phyloP scores from a whole-genome alignment of 2,329 filamentous ascomycete genomes.

The Neophaeococcomyces aloes region DNA sequence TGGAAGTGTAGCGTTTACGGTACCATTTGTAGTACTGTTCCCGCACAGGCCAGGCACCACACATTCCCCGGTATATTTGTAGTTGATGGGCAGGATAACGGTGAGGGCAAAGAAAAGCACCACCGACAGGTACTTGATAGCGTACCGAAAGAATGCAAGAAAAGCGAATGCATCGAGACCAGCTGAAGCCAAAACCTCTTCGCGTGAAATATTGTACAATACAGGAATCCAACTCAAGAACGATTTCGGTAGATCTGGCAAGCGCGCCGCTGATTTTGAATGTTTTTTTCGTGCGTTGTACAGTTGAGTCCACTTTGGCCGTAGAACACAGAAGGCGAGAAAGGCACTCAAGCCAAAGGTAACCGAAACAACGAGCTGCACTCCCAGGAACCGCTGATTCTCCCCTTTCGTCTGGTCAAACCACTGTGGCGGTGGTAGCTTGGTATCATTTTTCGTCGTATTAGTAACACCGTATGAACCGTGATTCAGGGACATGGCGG shows the following conservation, averaged over 20 bases:
- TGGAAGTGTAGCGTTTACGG: neutral
- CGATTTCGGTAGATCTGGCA: constrained; percentile 71
- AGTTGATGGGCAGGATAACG: constrained; percentile 79
- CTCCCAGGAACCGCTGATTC: constrained; percentile 30
- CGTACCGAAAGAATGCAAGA: constrained; percentile 90
- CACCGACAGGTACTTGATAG: constrained; percentile 67
- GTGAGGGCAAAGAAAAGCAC: constrained; percentile 72
- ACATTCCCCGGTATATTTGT: constrained; percentile 45
- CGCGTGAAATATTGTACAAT: constrained; percentile 73
- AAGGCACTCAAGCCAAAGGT: constrained; percentile 35
- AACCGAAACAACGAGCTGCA: constrained; percentile 36
- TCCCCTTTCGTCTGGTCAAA: constrained; percentile 19
- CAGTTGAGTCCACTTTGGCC: constrained; percentile 81
- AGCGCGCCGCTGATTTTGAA: constrained; percentile 49
- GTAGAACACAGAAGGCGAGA: constrained; percentile 46
- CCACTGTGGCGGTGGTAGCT: constrained; percentile 10
- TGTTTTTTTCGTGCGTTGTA: constrained; percentile 82
- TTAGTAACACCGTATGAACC: neutral
- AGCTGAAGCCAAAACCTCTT: constrained; percentile 79
- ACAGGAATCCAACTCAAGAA: constrained; percentile 90
- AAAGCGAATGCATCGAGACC: constrained; percentile 96
- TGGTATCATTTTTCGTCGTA: constrained; percentile 6
- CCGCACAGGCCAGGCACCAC: constrained; percentile 10
- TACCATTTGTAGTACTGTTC: constrained; percentile 14
- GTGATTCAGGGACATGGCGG: neutral